Conservation (phyloP, 352 stramenopile species). For the Phytophthora tubulina region DNA sequence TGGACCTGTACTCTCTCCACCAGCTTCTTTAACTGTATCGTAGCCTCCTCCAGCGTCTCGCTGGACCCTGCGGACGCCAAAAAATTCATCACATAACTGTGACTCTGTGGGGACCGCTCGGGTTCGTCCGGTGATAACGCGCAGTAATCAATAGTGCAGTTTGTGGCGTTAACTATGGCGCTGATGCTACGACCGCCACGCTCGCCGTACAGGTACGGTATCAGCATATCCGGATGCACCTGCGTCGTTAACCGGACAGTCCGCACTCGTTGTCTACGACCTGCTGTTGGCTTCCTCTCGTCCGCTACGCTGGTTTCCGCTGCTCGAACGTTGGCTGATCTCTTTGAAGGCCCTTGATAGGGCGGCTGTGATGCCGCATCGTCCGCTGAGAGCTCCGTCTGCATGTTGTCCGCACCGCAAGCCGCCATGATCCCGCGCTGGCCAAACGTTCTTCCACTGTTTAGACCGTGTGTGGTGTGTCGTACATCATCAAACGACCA, state of each 20-base stretch:
- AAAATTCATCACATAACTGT: conserved; percentile 66
- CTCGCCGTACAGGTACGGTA: conserved; percentile 71
- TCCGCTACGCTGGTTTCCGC: neutral
- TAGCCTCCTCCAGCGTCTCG: conserved; percentile 58
- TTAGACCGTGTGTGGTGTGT: conserved; percentile 12
- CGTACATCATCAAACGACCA: conserved; percentile 13
- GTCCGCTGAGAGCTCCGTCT: conserved; percentile 15
- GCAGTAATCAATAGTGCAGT: conserved; percentile 75
- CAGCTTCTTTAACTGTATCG: conserved; percentile 47
- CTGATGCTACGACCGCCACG: conserved; percentile 60
- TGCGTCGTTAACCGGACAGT: conserved; percentile 66
- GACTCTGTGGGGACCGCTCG: conserved; percentile 37
- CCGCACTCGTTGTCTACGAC: conserved; percentile 54
- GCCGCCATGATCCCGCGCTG: conserved; percentile 32
- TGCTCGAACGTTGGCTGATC: neutral
- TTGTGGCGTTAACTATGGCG: conserved; percentile 55
- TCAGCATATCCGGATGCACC: conserved; percentile 60
- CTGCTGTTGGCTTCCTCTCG: neutral
- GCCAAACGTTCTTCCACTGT: conserved; percentile 24
- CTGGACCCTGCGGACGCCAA: conserved; percentile 57
- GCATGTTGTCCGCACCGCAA: conserved; percentile 17
- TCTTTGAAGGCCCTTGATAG: conserved; percentile 2
- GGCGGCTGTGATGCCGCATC: conserved; percentile 9
- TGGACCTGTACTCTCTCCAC: conserved; percentile 63
- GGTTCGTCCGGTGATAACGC: conserved; percentile 61